Evolutionary conservation across 768 basidiomycete species (phyloP).

Genomic region (Amanita fuliginea): DNA sequence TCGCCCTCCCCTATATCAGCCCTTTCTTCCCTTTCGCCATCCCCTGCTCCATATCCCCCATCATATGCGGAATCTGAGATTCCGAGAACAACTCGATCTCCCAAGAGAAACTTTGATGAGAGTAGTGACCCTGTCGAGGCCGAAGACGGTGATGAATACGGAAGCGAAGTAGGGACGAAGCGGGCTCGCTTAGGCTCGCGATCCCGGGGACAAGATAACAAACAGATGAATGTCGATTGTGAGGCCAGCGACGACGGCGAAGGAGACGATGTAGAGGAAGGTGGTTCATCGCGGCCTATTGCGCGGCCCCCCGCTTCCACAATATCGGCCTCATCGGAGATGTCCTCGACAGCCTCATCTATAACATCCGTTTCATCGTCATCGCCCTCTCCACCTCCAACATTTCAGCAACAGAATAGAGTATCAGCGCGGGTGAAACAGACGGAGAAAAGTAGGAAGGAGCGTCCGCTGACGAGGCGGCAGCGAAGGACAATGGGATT

Average conservation of each 20-base stretch:
- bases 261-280: conserved; percentile 10
- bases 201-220: neutral
- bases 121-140: neutral
- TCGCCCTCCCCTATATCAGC: conserved; percentile 8
- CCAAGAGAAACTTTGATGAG: conserved; percentile 7
- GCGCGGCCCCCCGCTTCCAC: conserved; percentile 8
- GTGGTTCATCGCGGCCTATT: conserved; percentile 9
- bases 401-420: neutral
- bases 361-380: conserved; percentile 16
- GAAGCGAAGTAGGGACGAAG: conserved; percentile 5
- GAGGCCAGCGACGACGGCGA: conserved; percentile 7
- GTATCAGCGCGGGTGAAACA: conserved; percentile 7
- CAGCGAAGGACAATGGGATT: conserved; percentile 62
- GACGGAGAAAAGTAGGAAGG: conserved; percentile 10
- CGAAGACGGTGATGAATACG: conserved; percentile 4
- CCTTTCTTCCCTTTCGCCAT: conserved; percentile 8
- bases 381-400: conserved; percentile 16
- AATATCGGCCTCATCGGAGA: conserved; percentile 9
- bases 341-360: conserved; percentile 10
- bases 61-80: conserved; percentile 1
- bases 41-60: conserved; percentile 4
- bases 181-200: neutral
- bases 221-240: conserved; percentile 10
- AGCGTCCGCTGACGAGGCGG: conserved; percentile 46
- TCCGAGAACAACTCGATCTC: conserved; percentile 3